phyloP scores from a whole-genome alignment of 2,329 filamentous ascomycete species.

The Exserohilum turcica region DNA sequence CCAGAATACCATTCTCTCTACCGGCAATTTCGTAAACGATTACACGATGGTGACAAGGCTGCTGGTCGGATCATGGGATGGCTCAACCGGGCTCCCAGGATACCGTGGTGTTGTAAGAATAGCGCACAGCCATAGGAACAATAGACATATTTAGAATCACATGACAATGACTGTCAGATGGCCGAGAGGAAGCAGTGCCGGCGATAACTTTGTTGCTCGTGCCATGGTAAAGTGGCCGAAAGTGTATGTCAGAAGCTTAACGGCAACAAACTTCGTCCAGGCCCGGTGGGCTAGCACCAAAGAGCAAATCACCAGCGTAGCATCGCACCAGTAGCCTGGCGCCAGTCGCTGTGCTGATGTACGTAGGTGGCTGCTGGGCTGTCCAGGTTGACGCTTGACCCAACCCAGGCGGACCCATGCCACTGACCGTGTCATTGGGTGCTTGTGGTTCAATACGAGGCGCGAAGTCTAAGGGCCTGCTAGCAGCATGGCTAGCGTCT shows the following conservation, averaged over 20 bases:
- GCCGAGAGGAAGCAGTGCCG: not conserved
- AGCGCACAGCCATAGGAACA: not conserved
- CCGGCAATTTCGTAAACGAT: not conserved
- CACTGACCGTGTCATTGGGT: slow-evolving; percentile 5
- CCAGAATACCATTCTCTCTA: too few relatives aligned
- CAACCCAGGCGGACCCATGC: slow-evolving; percentile 1
- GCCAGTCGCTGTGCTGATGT: not conserved
- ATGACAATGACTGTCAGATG: not conserved
- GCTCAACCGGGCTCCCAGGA: not conserved
- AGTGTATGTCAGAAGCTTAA: slow-evolving; percentile 18
- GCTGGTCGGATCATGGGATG: not conserved
- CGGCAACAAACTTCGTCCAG: slow-evolving; percentile 14
- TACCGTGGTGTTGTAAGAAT: not conserved
- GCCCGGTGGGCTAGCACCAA: slow-evolving; percentile 4
- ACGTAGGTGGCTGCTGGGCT: slow-evolving; percentile 1
- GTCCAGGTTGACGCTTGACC: not conserved
- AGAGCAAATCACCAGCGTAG: not conserved
- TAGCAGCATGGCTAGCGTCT: not conserved
- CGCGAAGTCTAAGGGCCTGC: slow-evolving; percentile 4
- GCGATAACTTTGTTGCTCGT: not conserved
- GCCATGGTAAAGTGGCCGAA: not conserved
- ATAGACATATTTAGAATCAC: too few relatives aligned
- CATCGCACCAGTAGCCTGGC: too few relatives aligned
- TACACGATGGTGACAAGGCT: not conserved
- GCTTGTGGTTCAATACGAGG: slow-evolving; percentile 13